These are phyloP conservation scores for Clohesyomyces aquaticus DNA, from an alignment of 495 filamentous ascomycete genomes.

Conservation along the genomic window DNA sequence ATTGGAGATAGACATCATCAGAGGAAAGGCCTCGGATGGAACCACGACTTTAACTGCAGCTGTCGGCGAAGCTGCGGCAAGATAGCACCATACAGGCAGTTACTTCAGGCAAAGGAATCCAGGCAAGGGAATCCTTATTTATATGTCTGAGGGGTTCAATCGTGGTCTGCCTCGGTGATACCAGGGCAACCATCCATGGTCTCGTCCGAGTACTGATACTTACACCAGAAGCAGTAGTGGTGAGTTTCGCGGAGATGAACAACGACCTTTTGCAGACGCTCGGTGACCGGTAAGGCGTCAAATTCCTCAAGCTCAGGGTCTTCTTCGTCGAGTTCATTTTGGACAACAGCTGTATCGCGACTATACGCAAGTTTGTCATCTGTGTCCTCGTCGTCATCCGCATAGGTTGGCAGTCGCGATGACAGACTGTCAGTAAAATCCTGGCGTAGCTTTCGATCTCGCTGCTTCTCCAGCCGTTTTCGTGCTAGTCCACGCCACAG, in stretches of 20 bases:
- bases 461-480: conserved; percentile 70
- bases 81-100: no score
- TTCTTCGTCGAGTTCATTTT: conserved; percentile 64
- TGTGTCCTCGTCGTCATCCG: conserved; percentile 57
- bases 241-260: conserved; percentile 68
- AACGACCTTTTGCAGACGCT: conserved; percentile 68
- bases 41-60: no score
- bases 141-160: not conserved
- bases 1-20: no score
- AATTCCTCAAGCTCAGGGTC: conserved; percentile 87
- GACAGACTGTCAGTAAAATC: conserved; percentile 60
- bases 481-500: conserved; percentile 77
- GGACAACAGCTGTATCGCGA: conserved; percentile 52
- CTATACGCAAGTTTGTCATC: conserved; percentile 63
- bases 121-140: not conserved
- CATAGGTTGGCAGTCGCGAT: conserved; percentile 56
- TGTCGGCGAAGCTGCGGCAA: no score
- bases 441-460: conserved; percentile 66
- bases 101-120: not conserved
- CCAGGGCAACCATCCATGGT: conserved; percentile 89
- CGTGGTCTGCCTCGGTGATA: conserved; percentile 75
- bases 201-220: conserved; percentile 71
- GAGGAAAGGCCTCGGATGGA: no score
- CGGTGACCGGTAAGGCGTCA: conserved; percentile 64
- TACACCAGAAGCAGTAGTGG: conserved; percentile 97